These are phyloP conservation scores for Solanum etuberosum DNA, from an alignment of 257 asterid genomes.

Conservation along the genomic window DNA sequence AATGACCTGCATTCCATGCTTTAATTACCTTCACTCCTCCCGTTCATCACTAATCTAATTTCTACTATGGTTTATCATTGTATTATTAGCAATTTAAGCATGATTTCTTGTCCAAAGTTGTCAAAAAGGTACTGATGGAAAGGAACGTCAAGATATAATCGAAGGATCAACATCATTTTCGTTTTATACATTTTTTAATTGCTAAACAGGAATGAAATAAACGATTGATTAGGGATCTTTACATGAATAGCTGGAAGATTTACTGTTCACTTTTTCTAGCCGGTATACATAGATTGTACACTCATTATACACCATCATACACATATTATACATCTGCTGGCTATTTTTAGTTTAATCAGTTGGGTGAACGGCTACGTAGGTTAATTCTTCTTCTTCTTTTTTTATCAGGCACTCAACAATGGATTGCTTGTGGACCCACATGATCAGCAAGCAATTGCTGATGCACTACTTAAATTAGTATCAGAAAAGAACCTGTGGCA, in stretches of 20 bases:
- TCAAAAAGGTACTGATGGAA: neutral
- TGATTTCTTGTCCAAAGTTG: neutral
- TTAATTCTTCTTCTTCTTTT: neutral
- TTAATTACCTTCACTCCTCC: neutral
- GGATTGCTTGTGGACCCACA: conserved; percentile 84
- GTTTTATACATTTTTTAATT: neutral
- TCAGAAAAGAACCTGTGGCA: conserved; percentile 73
- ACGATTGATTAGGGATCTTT: neutral
- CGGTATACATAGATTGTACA: neutral
- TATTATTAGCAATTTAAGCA: neutral
- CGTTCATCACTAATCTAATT: neutral
- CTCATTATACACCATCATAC: neutral
- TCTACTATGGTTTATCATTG: neutral
- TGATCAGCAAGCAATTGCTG: conserved; percentile 51
- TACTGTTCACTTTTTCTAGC: neutral
- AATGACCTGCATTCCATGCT: neutral
- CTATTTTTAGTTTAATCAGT: neutral
- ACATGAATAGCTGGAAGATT: neutral
- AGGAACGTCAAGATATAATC: neutral
- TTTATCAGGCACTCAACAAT: conserved; percentile 50
- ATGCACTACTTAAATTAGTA: conserved; percentile 67
- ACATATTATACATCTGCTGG: neutral
- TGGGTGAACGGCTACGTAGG: neutral
- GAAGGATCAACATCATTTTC: neutral
- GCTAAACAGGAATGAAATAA: neutral